phyloP scores from a whole-genome alignment of 2,329 filamentous ascomycete genomes.

The Dactylonectria estremocensis region DNA sequence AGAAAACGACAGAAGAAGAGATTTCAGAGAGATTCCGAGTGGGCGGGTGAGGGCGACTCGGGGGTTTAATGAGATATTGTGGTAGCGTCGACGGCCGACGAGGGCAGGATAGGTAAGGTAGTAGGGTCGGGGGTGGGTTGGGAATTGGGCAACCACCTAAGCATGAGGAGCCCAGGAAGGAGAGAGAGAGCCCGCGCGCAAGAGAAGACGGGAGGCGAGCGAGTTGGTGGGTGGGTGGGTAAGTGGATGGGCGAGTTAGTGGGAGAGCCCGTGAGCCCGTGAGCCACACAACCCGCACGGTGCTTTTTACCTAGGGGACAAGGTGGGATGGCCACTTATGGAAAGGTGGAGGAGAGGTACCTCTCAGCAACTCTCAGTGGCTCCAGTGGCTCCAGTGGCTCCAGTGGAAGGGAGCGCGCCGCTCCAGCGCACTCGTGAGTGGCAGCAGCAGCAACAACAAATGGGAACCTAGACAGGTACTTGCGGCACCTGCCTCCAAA shows the following conservation, averaged over 20 bases:
- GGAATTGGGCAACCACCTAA: constrained; percentile 26
- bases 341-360: constrained; percentile 38
- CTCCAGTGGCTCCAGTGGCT: no score
- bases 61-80: constrained; percentile 55
- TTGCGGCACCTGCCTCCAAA: neutral
- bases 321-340: constrained; percentile 37
- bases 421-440: neutral
- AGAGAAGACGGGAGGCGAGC: constrained; percentile 4
- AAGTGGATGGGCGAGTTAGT: constrained; percentile 29
- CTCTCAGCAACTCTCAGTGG: constrained; percentile 14
- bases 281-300: constrained; percentile 50
- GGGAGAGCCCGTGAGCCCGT: no score
- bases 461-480: no score
- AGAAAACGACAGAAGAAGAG: constrained; percentile 51
- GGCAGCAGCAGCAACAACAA: constrained; percentile 2
- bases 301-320: constrained; percentile 42
- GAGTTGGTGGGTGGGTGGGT: constrained; percentile 28
- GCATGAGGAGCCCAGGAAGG: constrained; percentile 41
- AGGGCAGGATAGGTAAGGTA: constrained; percentile 32
- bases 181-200: constrained; percentile 23
- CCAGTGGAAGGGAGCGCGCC: neutral
- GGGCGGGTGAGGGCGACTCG: constrained; percentile 47
- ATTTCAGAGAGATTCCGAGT: constrained; percentile 48
- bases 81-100: constrained; percentile 45
- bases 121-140: constrained; percentile 35